A percentile compares a stretch with the other conserved stretches of the same genome.
phyloP scores from a whole-genome alignment of 768 basidiomycete species.

The Rhizopogon vesiculosus region DNA sequence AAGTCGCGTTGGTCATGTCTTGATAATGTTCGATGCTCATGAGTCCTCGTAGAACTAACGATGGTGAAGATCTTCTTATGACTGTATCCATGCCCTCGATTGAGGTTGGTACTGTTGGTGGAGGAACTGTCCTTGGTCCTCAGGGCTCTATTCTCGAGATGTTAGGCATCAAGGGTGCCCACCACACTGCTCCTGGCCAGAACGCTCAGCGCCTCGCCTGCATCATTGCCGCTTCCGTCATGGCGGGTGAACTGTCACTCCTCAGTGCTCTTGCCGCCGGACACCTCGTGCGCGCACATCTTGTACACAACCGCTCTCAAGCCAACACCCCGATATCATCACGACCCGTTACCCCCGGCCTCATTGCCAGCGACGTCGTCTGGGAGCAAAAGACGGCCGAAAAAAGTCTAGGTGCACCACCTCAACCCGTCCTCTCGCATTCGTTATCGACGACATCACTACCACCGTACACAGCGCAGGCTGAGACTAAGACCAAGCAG shows the following conservation, averaged over 20 bases:
- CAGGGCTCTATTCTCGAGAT: conserved; percentile 89
- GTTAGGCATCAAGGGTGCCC: conserved; percentile 90
- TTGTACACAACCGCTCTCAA: conserved; percentile 86
- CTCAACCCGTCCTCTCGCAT: conserved; percentile 22
- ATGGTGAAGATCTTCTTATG: conserved; percentile 86
- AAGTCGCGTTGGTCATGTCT: conserved; percentile 32
- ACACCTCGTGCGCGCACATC: conserved; percentile 89
- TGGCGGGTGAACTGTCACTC: conserved; percentile 95
- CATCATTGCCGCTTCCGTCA: conserved; percentile 87
- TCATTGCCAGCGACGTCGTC: conserved; percentile 11
- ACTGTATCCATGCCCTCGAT: conserved; percentile 98
- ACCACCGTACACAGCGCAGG: conserved; percentile 34
- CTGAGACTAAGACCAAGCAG: conserved; percentile 19
- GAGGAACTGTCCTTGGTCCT: conserved; percentile 89
- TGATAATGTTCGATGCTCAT: conserved; percentile 2
- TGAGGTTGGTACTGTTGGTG: conserved; percentile 97
- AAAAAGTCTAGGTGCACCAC: conserved; percentile 1
- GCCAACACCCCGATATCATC: conserved; percentile 71
- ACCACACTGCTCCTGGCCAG: conserved; percentile 79
- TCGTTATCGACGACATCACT: conserved; percentile 35
- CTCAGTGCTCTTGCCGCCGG: conserved; percentile 92
- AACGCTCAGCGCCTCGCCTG: conserved; percentile 89
- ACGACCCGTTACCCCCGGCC: conserved; percentile 56
- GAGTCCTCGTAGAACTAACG: conserved; percentile 60
- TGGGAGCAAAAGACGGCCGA: conserved; percentile 20